Evolutionary conservation across 2,329 filamentous ascomycete genomes (phyloP).

Genomic region (Calonectria leucothoes): DNA sequence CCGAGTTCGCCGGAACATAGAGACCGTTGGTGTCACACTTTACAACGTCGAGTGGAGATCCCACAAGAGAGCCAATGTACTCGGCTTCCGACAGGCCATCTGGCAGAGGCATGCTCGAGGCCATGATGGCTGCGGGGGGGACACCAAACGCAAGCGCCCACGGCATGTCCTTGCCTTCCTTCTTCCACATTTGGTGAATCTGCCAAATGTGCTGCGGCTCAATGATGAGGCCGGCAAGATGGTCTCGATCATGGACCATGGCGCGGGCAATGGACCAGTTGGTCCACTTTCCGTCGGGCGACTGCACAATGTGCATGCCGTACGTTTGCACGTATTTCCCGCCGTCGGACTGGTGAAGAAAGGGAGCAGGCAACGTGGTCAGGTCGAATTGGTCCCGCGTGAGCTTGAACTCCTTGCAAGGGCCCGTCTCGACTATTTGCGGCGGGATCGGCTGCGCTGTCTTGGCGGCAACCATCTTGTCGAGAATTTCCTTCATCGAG

Average conservation of each 20-base stretch:
- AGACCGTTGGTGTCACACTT: constrained; percentile 65
- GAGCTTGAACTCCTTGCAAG: constrained; percentile 33
- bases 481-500: constrained; percentile 49
- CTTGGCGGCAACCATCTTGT: constrained; percentile 54
- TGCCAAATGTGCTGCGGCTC: constrained; percentile 58
- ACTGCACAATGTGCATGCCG: constrained; percentile 60
- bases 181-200: constrained; percentile 60
- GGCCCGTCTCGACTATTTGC: constrained; percentile 42
- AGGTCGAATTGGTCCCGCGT: constrained; percentile 42
- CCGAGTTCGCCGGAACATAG: constrained; percentile 59
- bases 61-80: constrained; percentile 60
- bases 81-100: constrained; percentile 59
- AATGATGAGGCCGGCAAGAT: constrained; percentile 55
- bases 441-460: constrained; percentile 44
- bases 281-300: constrained; percentile 59
- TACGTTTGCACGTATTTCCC: constrained; percentile 64
- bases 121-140: constrained; percentile 63
- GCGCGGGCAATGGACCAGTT: constrained; percentile 60
- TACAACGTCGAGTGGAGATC: constrained; percentile 57
- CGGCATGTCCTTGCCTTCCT: constrained; percentile 56
- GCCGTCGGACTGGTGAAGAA: constrained; percentile 58
- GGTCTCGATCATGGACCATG: constrained; percentile 59
- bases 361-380: constrained; percentile 53
- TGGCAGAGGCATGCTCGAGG: constrained; percentile 60
- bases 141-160: constrained; percentile 62